Evolutionary conservation across 805 yeast genomes (phyloP).

Genomic region (Candida stauntonica): DNA sequence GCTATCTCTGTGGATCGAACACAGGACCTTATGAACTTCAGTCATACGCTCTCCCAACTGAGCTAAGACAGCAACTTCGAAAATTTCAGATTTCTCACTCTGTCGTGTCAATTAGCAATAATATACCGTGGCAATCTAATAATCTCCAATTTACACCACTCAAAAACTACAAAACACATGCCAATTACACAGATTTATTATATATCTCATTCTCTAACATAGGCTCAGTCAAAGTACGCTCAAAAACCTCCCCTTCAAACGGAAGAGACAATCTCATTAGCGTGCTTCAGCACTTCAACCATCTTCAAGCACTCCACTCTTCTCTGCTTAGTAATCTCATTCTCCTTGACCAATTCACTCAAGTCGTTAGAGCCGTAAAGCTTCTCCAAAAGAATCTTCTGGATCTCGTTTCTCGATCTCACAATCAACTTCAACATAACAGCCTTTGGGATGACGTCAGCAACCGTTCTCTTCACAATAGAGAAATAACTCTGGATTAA

Average conservation of each 20-base stretch:
- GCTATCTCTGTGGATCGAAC: slow-evolving; percentile 66
- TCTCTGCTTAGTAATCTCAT: slow-evolving; percentile 87
- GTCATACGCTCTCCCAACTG: slow-evolving; percentile 33
- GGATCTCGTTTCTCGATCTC: slow-evolving; percentile 81
- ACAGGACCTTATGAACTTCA: slow-evolving; percentile 72
- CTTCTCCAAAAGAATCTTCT: slow-evolving; percentile 82
- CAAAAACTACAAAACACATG: not conserved
- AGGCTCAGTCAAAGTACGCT: no score
- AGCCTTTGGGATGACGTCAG: slow-evolving; percentile 93
- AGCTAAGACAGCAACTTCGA: slow-evolving; percentile 41
- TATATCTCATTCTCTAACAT: no score
- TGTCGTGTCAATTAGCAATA: no score
- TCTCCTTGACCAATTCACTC: slow-evolving; percentile 80
- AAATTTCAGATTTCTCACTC: not conserved
- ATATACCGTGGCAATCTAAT: not conserved
- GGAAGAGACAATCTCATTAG: slow-evolving; percentile 72
- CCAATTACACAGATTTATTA: no score
- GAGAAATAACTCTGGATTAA: slow-evolving; percentile 85
- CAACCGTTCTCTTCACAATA: slow-evolving; percentile 89
- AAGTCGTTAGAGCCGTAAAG: slow-evolving; percentile 74
- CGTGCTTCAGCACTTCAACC: slow-evolving; percentile 89
- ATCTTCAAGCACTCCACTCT: slow-evolving; percentile 92
- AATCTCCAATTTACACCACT: not conserved
- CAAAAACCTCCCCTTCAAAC: no score
- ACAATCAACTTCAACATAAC: slow-evolving; percentile 88